phyloP scores from a whole-genome alignment of 2,329 filamentous ascomycete species.

The Cercospora citrullina region DNA sequence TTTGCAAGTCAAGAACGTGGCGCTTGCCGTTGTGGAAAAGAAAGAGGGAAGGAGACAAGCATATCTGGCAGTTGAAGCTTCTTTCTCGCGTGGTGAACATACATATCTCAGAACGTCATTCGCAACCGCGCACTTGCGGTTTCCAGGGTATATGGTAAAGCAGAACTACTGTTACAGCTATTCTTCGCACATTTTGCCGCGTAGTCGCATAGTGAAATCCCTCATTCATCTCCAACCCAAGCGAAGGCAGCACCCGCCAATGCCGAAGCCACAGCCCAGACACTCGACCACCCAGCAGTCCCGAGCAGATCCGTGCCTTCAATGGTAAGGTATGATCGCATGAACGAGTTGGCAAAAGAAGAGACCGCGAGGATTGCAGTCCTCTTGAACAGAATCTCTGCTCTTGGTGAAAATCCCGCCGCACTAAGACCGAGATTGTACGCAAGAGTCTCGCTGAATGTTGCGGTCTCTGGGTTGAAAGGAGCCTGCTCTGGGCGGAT shows the following conservation, averaged over 20 bases:
- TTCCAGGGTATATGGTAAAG: slow-evolving; percentile 11
- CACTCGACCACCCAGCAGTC: slow-evolving; percentile 67
- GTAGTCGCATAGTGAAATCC: not conserved
- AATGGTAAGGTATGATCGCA: slow-evolving; percentile 67
- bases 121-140: not conserved
- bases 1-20: not conserved
- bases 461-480: slow-evolving; percentile 66
- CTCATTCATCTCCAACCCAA: slow-evolving; percentile 49
- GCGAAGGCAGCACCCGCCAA: slow-evolving; percentile 59
- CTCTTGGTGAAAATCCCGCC: slow-evolving; percentile 70
- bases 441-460: slow-evolving; percentile 67
- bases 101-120: not conserved
- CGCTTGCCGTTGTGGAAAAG: not conserved
- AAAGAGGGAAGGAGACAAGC: not conserved
- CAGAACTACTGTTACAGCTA: slow-evolving; percentile 7
- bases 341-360: slow-evolving; percentile 56
- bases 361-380: slow-evolving; percentile 52
- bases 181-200: not conserved
- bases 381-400: slow-evolving; percentile 58
- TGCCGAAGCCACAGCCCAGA: slow-evolving; percentile 70
- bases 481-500: slow-evolving; percentile 46
- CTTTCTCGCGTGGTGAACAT: not conserved
- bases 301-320: slow-evolving; percentile 69
- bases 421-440: slow-evolving; percentile 61
- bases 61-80: not conserved